A percentile compares a stretch with the other conserved stretches of the same genome.
Evolutionary conservation across 2,329 filamentous ascomycete species (phyloP).

Genomic region (Verticillium nonalfalfae): DNA sequence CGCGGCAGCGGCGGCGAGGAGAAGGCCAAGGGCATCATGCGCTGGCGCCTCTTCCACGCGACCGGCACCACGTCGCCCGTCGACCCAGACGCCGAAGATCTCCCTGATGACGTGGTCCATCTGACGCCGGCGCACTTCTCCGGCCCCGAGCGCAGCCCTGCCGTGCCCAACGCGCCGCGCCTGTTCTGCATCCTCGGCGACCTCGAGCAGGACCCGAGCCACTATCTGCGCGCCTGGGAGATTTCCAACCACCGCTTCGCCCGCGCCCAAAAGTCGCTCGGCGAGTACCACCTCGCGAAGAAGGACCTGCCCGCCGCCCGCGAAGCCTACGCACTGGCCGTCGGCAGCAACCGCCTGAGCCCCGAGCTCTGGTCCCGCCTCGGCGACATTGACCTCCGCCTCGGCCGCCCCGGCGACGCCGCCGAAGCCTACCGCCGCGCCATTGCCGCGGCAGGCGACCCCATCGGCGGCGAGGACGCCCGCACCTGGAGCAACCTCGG

Average conservation of each 20-base stretch:
- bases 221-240: constrained; percentile 85
- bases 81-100: constrained; percentile 38
- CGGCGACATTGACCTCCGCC: constrained; percentile 78
- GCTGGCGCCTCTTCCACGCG: constrained; percentile 71
- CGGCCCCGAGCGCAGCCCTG: constrained; percentile 62
- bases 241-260: constrained; percentile 76
- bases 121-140: constrained; percentile 47
- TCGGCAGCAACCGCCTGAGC: constrained; percentile 74
- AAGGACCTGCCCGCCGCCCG: constrained; percentile 64
- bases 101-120: constrained; percentile 39
- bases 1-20: constrained; percentile 60
- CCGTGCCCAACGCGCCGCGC: constrained; percentile 77
- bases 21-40: constrained; percentile 71
- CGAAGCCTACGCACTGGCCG: constrained; percentile 71
- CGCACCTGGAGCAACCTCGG: constrained; percentile 95
- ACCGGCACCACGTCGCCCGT: constrained; percentile 31
- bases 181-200: constrained; percentile 93
- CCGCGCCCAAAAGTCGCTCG: constrained; percentile 81
- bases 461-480: constrained; percentile 77
- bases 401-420: constrained; percentile 70
- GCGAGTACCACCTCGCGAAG: constrained; percentile 64
- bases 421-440: constrained; percentile 77
- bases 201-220: constrained; percentile 64
- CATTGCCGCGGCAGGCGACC: constrained; percentile 55
- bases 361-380: constrained; percentile 83